Conservation (phyloP, 2,329 filamentous ascomycete genomes). For the Colletotrichum godetiae region DNA sequence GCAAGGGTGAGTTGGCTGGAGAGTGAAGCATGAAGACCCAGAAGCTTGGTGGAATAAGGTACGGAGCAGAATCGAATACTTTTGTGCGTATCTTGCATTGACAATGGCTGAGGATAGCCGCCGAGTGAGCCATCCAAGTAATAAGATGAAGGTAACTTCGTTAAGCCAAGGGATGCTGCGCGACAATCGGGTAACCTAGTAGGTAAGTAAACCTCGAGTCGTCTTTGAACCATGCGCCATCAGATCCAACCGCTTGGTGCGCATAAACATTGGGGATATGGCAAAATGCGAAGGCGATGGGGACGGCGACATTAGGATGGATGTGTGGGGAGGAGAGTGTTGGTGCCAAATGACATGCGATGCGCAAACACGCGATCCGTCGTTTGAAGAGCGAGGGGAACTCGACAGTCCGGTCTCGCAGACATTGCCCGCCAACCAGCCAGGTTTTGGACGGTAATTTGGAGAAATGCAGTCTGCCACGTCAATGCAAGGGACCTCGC, state of each 20-base stretch:
- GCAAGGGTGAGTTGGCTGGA: neutral
- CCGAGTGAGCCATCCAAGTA: neutral
- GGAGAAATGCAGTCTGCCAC: conserved; percentile 31
- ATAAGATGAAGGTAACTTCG: conserved; percentile 15
- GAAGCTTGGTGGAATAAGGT: neutral
- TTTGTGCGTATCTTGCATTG: neutral
- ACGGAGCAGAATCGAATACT: neutral
- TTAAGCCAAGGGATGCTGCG: conserved; percentile 18
- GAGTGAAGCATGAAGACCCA: neutral
- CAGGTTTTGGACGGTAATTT: conserved; percentile 22
- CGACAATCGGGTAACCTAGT: neutral
- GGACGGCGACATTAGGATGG: neutral
- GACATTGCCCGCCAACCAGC: conserved; percentile 16
- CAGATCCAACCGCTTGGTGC: neutral
- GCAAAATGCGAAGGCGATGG: conserved; percentile 4
- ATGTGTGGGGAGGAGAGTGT: conserved; percentile 3
- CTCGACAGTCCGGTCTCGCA: conserved; percentile 26
- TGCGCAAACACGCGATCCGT: conserved; percentile 19
- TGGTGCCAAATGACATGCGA: conserved; percentile 12
- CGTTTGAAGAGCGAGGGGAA: conserved; percentile 9
- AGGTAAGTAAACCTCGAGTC: conserved; percentile 3
- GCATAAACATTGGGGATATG: neutral
- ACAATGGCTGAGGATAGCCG: neutral
- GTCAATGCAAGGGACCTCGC: conserved; percentile 32
- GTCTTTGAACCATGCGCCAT: neutral